A percentile compares a stretch with the other conserved stretches of the same genome.
phyloP scores from a whole-genome alignment of 176 grass and related monocot genomes.

The Otatea glauca region DNA sequence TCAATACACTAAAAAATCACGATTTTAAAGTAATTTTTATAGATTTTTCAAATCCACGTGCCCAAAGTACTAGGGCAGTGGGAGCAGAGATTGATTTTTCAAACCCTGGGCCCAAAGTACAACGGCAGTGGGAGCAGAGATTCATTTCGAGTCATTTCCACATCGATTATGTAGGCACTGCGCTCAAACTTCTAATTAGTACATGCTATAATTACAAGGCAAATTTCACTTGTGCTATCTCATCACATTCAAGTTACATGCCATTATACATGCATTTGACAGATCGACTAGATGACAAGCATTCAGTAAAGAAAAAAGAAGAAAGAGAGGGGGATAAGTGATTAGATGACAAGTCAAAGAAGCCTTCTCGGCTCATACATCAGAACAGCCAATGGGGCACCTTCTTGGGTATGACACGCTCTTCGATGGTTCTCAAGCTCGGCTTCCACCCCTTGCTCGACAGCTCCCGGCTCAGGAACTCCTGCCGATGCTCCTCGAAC shows the following conservation, averaged over 20 bases:
- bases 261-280: conserved; percentile 41
- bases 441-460: conserved; percentile 90
- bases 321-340: background rate
- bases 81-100: no score
- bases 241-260: conserved; percentile 39
- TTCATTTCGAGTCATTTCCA: background rate
- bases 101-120: background rate
- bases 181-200: conserved; percentile 9
- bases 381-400: conserved; percentile 81
- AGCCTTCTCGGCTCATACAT: conserved; percentile 9
- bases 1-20: no score
- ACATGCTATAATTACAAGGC: conserved; percentile 36
- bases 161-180: background rate
- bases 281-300: background rate
- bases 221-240: conserved; percentile 28
- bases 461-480: conserved; percentile 75
- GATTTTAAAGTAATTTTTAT: no score
- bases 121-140: background rate
- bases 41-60: no score
- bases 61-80: no score
- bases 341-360: conserved; percentile 39
- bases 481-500: conserved; percentile 60
- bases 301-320: conserved; percentile 2
- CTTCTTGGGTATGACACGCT: conserved; percentile 66
- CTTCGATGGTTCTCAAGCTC: conserved; percentile 80